Conservation (phyloP, 2,329 filamentous ascomycete species). For the Pestalotiopsis sp. region DNA sequence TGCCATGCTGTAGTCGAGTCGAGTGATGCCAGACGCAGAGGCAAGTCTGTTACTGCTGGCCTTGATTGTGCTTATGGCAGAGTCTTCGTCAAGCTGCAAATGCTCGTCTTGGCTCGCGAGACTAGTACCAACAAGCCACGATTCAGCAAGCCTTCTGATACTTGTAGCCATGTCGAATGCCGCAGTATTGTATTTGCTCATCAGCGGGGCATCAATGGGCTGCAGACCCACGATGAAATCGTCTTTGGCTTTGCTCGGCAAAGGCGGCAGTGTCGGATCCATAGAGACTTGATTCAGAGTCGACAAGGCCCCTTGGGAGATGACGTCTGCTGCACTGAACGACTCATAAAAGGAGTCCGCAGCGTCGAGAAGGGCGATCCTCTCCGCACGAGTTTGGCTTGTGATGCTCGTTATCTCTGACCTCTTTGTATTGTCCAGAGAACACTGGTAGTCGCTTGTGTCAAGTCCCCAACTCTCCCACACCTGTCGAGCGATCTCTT, state of each 20-base stretch:
- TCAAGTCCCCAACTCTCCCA: constrained; percentile 72
- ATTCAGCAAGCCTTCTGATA: constrained; percentile 36
- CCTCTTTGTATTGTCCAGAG: constrained; percentile 27
- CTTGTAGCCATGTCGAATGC: constrained; percentile 33
- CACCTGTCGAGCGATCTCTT: constrained; percentile 65
- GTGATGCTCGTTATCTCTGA: constrained; percentile 40
- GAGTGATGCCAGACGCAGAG: constrained; percentile 36
- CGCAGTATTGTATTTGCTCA: constrained; percentile 34
- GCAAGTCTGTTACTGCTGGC: constrained; percentile 34
- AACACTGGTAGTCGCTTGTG: constrained; percentile 58
- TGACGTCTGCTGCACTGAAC: constrained; percentile 69
- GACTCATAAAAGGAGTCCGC: constrained; percentile 59
- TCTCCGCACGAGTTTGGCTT: constrained; percentile 19
- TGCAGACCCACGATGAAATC: constrained; percentile 53
- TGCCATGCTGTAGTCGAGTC: constrained; percentile 58
- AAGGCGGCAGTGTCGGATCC: constrained; percentile 65
- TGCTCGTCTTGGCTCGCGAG: not conserved
- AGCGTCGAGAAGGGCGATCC: constrained; percentile 28
- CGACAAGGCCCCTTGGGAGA: constrained; percentile 51
- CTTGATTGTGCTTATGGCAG: constrained; percentile 35
- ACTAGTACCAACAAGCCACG: constrained; percentile 15
- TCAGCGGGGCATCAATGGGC: constrained; percentile 48
- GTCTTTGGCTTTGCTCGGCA: constrained; percentile 49
- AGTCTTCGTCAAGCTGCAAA: constrained; percentile 22
- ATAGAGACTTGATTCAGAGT: constrained; percentile 44